Base-by-base conservation (phyloP, 148 eudicot species). In the Chenopodium berlandieri region DNA sequence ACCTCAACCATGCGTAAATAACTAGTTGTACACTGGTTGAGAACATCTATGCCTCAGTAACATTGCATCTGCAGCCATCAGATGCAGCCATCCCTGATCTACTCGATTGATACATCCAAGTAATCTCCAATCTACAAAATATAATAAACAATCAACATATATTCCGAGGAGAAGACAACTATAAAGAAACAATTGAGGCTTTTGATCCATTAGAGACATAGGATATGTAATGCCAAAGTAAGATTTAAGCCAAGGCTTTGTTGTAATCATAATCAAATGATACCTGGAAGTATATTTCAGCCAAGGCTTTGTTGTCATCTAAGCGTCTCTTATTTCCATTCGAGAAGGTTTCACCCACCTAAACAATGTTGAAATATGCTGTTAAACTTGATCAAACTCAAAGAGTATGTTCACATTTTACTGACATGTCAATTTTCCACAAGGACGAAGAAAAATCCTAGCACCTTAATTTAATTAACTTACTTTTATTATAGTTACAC, bases 311-410 rank as follows among this genome's bases (percentile, higher is more conserved):
- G 78, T 79, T 80, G 68, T 88, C 90, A 77, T 88, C 90, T 80
- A 84, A 48, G 31, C 82, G 85, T 32, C 90, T 84, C 81, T 79
- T 85, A 74, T 80, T 82, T n/a, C 84, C 84, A 68, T 79, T 81
- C 2, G 90, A 88, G 77, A 83, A 88, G 75, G 90, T 88, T 78
- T 82, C 83, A 9, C 90, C 90, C 25, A 88, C 86, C 90, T 88
- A 71, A 16, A 62, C n/a, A 78, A 75, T 66, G 48, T 67, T 13
- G 14, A 67, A 1, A 85, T 22, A 58, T 47, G 34, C 32, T 30
- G 84, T 85, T 73, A 77, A 13, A 27, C 37, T 68, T 30, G 27
- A 65, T 63, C 17, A 63, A 80, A 75, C 48, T 9, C 14, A 50
- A 48, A 50, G 62, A 56, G 17, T 56, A 17, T 7, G 3, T 56